phyloP scores from a whole-genome alignment of 2,329 filamentous ascomycete species.

The Talaromyces albobiverticillius region DNA sequence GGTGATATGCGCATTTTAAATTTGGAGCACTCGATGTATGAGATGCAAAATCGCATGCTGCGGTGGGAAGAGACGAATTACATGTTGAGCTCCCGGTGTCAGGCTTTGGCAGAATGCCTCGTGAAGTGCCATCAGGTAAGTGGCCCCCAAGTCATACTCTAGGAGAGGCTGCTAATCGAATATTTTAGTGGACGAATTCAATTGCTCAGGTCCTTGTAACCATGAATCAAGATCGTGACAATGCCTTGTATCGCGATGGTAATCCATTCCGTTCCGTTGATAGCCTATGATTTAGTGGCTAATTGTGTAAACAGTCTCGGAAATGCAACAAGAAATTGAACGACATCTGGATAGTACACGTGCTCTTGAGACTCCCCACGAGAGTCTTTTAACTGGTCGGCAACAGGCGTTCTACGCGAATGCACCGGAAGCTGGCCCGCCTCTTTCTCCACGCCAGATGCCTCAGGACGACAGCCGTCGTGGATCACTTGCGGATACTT shows the following conservation, averaged over 20 bases:
- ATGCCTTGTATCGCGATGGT: slow-evolving; percentile 78
- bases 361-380: slow-evolving; percentile 59
- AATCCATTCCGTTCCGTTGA: slow-evolving; percentile 38
- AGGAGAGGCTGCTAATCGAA: slow-evolving; percentile 9
- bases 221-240: slow-evolving; percentile 72
- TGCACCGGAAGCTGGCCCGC: slow-evolving; percentile 64
- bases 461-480: slow-evolving; percentile 80
- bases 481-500: slow-evolving; percentile 62
- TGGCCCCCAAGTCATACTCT: slow-evolving; percentile 7
- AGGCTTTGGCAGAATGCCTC: slow-evolving; percentile 77
- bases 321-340: slow-evolving; percentile 62
- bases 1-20: slow-evolving; percentile 67
- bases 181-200: slow-evolving; percentile 73
- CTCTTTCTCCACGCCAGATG: slow-evolving; percentile 82
- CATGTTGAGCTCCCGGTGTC: slow-evolving; percentile 75
- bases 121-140: slow-evolving; percentile 65
- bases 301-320: slow-evolving; percentile 40
- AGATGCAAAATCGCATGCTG: slow-evolving; percentile 71
- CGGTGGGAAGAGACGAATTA: slow-evolving; percentile 81
- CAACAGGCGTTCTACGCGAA: slow-evolving; percentile 65
- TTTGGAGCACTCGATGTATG: slow-evolving; percentile 80
- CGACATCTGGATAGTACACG: slow-evolving; percentile 60
- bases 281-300: slow-evolving; percentile 9
- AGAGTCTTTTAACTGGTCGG: slow-evolving; percentile 62
- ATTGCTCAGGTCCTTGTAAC: slow-evolving; percentile 72